Conservation (phyloP, 2,329 filamentous ascomycete species). For the Penicillium sp. region DNA sequence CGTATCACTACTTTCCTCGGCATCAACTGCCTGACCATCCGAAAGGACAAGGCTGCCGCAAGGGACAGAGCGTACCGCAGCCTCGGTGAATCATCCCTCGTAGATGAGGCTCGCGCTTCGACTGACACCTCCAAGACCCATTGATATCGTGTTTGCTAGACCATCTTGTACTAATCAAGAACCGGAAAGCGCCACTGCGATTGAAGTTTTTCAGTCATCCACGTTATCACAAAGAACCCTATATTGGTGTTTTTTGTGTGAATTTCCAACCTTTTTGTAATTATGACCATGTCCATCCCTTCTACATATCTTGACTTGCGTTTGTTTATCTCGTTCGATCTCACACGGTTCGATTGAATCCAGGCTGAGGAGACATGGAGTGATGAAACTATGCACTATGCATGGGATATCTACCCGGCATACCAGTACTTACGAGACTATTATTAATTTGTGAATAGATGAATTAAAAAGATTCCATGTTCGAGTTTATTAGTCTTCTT, state of each 20-base stretch:
- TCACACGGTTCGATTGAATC: neutral
- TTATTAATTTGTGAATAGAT: slow-evolving; percentile 14
- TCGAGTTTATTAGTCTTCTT: neutral
- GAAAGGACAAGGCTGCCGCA: slow-evolving; percentile 35
- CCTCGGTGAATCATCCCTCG: slow-evolving; percentile 30
- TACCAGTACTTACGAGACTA: slow-evolving; percentile 9
- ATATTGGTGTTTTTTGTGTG: neutral
- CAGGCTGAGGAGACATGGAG: neutral
- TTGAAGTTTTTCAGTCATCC: neutral
- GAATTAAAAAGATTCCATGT: neutral
- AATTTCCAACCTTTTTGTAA: slow-evolving; percentile 9
- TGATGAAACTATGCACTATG: slow-evolving; percentile 2
- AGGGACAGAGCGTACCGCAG: slow-evolving; percentile 39
- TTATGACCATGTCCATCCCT: slow-evolving; percentile 7
- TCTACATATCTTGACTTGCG: neutral
- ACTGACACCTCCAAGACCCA: slow-evolving; percentile 11
- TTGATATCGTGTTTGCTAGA: neutral
- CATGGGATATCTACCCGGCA: slow-evolving; percentile 3
- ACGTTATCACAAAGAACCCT: neutral
- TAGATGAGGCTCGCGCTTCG: slow-evolving; percentile 5
- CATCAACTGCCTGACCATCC: slow-evolving; percentile 92
- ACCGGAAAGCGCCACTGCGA: neutral
- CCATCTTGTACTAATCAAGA: neutral
- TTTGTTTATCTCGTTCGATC: neutral
- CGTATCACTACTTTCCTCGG: slow-evolving; percentile 89